Percentiles rank a stretch among this genome's conserved stretches.
Conservation (phyloP, 2,329 filamentous ascomycete species). For the Penicillium sp. region DNA sequence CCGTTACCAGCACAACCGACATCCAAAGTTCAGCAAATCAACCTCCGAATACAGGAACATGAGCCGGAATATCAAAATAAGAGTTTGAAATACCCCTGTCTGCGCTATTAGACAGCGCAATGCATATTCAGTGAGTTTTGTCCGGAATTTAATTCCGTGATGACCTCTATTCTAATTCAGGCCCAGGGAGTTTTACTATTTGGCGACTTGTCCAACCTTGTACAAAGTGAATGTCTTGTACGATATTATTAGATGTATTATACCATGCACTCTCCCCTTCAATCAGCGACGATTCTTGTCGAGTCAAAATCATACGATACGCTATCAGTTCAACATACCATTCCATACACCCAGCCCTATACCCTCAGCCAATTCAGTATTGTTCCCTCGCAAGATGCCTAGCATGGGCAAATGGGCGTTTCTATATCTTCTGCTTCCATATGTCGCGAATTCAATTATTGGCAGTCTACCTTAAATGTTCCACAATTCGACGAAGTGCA, state of each 20-base stretch:
- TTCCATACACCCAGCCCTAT: not conserved
- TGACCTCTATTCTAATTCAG: not conserved
- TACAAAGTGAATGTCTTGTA: slow-evolving; percentile 3
- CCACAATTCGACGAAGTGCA: not conserved
- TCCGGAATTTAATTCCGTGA: not conserved
- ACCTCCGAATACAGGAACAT: slow-evolving; percentile 25
- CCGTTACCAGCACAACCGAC: slow-evolving; percentile 59
- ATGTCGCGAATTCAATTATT: not conserved
- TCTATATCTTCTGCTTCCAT: not conserved
- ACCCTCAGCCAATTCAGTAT: not conserved
- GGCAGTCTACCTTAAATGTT: not conserved
- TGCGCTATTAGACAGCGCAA: not conserved
- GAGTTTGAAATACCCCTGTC: not conserved
- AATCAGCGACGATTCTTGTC: not conserved
- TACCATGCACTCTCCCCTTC: not conserved
- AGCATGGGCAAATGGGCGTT: not conserved
- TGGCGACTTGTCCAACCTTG: slow-evolving; percentile 1
- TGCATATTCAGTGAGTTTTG: slow-evolving; percentile 3
- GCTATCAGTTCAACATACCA: not conserved
- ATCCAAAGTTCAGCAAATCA: slow-evolving; percentile 20
- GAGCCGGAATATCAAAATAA: slow-evolving; percentile 1
- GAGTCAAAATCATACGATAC: not conserved
- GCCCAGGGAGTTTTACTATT: not conserved
- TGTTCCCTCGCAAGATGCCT: not conserved
- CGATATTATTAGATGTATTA: slow-evolving; percentile 7